Conservation (phyloP, 2,329 filamentous ascomycete genomes). For the Beauveria sp. region DNA sequence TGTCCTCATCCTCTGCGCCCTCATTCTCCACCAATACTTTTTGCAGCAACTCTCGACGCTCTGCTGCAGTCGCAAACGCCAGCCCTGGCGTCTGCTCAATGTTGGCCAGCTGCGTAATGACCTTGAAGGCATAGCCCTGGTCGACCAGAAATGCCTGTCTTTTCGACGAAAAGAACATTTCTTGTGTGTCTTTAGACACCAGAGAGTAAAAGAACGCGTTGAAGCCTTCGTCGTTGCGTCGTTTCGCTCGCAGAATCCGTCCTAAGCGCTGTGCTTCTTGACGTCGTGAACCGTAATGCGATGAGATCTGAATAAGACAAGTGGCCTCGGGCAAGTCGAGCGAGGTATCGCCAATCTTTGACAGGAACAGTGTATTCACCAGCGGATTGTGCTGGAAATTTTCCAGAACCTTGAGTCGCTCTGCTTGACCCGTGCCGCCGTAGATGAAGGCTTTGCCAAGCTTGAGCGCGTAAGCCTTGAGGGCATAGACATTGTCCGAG, state of each 20-base stretch:
- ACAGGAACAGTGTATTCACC: constrained; percentile 89
- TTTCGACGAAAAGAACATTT: constrained; percentile 97
- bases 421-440: constrained; percentile 76
- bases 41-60: constrained; percentile 78
- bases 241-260: constrained; percentile 87
- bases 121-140: constrained; percentile 97
- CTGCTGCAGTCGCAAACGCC: constrained; percentile 68
- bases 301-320: constrained; percentile 93
- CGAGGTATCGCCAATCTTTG: constrained; percentile 97
- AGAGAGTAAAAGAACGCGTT: constrained; percentile 99
- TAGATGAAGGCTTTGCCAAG: constrained; percentile 86
- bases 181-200: constrained; percentile 92
- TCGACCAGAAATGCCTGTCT: constrained; percentile 95
- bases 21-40: constrained; percentile 87
- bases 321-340: constrained; percentile 94
- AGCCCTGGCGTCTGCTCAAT: constrained; percentile 78
- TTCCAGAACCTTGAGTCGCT: constrained; percentile 79
- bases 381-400: constrained; percentile 91
- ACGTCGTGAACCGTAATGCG: constrained; percentile 92
- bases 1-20: constrained; percentile 62
- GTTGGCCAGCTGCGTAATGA: constrained; percentile 90
- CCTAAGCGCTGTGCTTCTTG: constrained; percentile 93
- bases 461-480: constrained; percentile 77
- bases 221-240: constrained; percentile 94
- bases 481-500: constrained; percentile 91